These are phyloP conservation scores for Tulasnella sp. DNA, from an alignment of 768 basidiomycete species.

Conservation along the genomic window DNA sequence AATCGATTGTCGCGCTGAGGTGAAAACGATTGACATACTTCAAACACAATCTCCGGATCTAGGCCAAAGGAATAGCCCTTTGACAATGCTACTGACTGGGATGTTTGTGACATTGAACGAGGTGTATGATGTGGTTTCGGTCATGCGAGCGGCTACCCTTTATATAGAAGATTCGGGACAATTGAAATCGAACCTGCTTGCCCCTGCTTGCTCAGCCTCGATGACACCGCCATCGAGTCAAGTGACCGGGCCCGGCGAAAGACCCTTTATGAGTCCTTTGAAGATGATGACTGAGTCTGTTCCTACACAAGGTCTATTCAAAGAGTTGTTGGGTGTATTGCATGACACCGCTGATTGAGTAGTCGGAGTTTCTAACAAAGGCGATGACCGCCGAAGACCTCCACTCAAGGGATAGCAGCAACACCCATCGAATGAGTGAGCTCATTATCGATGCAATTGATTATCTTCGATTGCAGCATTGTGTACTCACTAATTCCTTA, in stretches of 20 bases:
- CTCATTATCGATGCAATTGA: too few relatives aligned
- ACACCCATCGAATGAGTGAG: too few relatives aligned
- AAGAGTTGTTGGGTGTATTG: neutral
- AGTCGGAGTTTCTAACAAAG: neutral
- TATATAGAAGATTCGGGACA: neutral
- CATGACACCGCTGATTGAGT: neutral
- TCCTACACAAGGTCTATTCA: neutral
- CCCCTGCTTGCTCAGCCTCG: neutral
- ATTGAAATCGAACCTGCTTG: neutral
- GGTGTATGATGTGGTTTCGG: neutral
- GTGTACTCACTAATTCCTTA: too few relatives aligned
- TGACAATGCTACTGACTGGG: neutral
- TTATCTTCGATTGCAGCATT: too few relatives aligned
- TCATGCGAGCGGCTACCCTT: neutral
- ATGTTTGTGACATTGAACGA: neutral
- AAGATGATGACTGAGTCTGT: neutral
- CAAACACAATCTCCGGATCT: neutral
- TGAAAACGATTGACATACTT: neutral
- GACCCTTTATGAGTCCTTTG: neutral
- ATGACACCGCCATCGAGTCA: neutral
- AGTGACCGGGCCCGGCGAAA: neutral
- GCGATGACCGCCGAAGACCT: too few relatives aligned
- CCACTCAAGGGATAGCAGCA: too few relatives aligned
- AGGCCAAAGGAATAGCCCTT: neutral
- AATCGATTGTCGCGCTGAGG: neutral